Conservation (phyloP, 2,329 filamentous ascomycete species). For the Trichocomaceae sp. region DNA sequence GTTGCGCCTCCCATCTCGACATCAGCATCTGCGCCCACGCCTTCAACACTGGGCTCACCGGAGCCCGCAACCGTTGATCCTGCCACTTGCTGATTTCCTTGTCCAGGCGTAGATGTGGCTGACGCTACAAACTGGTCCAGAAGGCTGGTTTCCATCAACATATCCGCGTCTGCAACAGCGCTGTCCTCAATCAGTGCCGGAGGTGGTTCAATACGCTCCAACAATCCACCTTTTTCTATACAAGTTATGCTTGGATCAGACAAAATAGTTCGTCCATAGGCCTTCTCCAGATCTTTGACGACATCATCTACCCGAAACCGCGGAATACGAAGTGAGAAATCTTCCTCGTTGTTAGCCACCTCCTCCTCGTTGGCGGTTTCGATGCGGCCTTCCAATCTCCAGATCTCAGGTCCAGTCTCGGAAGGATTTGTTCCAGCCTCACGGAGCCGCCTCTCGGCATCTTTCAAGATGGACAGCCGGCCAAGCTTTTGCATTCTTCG, state of each 20-base stretch:
- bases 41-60: conserved; percentile 8
- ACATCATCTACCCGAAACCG: conserved; percentile 59
- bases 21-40: conserved; percentile 27
- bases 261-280: conserved; percentile 61
- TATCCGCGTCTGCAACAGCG: conserved; percentile 22
- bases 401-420: conserved; percentile 53
- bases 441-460: conserved; percentile 70
- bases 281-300: conserved; percentile 64
- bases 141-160: conserved; percentile 29
- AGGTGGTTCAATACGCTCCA: conserved; percentile 47
- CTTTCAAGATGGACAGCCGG: conserved; percentile 60
- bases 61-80: conserved; percentile 14
- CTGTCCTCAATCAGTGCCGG: conserved; percentile 27
- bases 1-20: conserved; percentile 51
- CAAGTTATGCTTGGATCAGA: conserved; percentile 60
- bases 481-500: conserved; percentile 68
- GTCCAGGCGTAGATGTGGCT: conserved; percentile 11
- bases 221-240: conserved; percentile 69
- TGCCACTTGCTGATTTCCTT: conserved; percentile 23
- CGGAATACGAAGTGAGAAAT: conserved; percentile 37
- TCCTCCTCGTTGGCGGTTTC: conserved; percentile 30
- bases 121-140: conserved; percentile 31
- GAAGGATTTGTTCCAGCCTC: conserved; percentile 52
- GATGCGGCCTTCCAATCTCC: conserved; percentile 55
- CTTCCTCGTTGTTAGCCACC: conserved; percentile 19